phyloP scores from a whole-genome alignment of 2,329 filamentous ascomycete genomes.

The Teratosphaeria pseudoeucalypti region DNA sequence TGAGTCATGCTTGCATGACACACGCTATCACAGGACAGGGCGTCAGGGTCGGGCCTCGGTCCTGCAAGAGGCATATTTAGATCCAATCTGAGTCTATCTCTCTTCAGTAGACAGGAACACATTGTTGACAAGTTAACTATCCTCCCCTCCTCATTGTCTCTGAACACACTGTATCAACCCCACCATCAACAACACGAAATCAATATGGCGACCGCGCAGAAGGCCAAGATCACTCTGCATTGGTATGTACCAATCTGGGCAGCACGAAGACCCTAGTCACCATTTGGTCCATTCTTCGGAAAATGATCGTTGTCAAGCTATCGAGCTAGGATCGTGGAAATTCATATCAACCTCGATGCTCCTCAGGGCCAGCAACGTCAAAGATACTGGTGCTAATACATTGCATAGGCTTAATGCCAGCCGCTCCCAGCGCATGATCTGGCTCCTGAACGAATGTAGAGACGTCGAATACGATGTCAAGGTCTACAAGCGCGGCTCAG shows the following conservation, averaged over 20 bases:
- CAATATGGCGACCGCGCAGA: slow-evolving; percentile 12
- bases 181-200: not conserved
- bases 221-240: slow-evolving; percentile 52
- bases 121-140: not conserved
- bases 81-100: not conserved
- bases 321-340: too few species aligned
- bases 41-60: not conserved
- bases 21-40: not conserved
- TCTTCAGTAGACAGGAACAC: not conserved
- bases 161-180: too few species aligned
- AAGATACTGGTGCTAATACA: not conserved
- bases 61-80: not conserved
- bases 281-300: not conserved
- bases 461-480: slow-evolving; percentile 65
- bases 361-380: not conserved
- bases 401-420: slow-evolving; percentile 67
- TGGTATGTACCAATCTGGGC: slow-evolving; percentile 39
- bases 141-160: not conserved
- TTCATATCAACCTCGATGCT: not conserved
- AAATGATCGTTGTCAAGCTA: too few species aligned
- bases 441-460: slow-evolving; percentile 75
- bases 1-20: not conserved
- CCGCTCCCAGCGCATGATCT: slow-evolving; percentile 71
- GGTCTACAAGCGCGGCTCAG: slow-evolving; percentile 58
- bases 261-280: not conserved